Evolutionary conservation across 179 eudicot genomes (phyloP).

Genomic region (Monotropa hypopitys): DNA sequence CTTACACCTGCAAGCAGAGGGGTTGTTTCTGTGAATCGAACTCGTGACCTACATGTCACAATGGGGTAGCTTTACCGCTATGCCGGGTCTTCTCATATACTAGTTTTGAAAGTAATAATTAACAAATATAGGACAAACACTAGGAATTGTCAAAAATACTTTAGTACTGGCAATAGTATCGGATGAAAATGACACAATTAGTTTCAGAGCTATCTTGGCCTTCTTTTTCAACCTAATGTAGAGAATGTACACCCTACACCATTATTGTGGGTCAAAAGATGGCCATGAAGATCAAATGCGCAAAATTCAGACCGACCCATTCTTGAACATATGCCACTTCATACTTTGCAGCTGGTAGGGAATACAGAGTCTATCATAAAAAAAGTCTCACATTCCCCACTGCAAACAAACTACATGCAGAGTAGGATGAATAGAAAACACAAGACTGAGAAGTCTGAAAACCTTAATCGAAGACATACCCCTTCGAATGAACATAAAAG

Average conservation of each 20-base stretch:
- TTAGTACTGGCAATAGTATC: neutral
- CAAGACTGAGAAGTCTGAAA: neutral
- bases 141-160: neutral
- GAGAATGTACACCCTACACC: neutral
- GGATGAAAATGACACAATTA: neutral
- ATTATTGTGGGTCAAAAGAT: neutral
- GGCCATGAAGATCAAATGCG: neutral
- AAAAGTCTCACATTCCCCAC: neutral
- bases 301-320: neutral
- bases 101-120: too few relatives aligned
- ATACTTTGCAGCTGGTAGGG: neutral
- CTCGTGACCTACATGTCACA: too few relatives aligned
- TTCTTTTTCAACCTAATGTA: neutral
- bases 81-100: too few relatives aligned
- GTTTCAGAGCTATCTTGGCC: neutral
- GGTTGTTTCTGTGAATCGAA: too few relatives aligned
- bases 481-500: conserved; percentile 95
- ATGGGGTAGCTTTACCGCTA: too few relatives aligned
- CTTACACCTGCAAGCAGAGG: too few relatives aligned
- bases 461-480: conserved; percentile 32
- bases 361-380: neutral
- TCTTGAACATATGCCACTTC: neutral
- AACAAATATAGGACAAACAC: too few relatives aligned
- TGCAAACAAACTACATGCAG: neutral
- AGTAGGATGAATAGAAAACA: neutral